Evolutionary conservation across 129 eudicot species (phyloP).

Genomic region (Dittrichia graveolens): DNA sequence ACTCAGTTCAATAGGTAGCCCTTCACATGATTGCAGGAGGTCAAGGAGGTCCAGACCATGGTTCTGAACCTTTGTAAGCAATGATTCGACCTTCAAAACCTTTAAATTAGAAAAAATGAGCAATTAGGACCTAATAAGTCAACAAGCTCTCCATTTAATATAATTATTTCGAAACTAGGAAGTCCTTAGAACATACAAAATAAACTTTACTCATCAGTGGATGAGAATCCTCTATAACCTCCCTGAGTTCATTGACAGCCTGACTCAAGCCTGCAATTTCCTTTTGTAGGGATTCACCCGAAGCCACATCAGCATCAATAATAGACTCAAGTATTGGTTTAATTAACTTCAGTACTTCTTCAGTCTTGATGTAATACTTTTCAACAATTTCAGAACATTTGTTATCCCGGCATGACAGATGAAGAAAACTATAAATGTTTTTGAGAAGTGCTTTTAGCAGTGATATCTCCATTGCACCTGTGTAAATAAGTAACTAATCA

Average conservation of each 20-base stretch:
- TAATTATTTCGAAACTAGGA: background rate
- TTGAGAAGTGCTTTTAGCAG: conserved; percentile 61
- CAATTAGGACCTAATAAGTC: background rate
- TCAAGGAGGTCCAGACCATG: conserved; percentile 62
- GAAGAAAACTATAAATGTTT: conserved; percentile 53
- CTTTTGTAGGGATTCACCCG: conserved; percentile 61
- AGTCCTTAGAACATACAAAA: conserved; percentile 57
- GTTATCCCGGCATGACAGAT: conserved; percentile 50
- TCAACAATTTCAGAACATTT: conserved; percentile 51
- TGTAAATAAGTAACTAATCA: conserved; percentile 7
- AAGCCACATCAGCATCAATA: conserved; percentile 50
- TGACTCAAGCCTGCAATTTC: conserved; percentile 51
- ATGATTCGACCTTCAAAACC: conserved; percentile 81
- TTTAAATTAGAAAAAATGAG: conserved; percentile 28
- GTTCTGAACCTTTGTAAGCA: conserved; percentile 48
- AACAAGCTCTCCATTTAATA: conserved; percentile 3
- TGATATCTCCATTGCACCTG: conserved; percentile 87
- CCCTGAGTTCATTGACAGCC: conserved; percentile 65
- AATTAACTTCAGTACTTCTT: conserved; percentile 73
- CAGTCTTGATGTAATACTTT: conserved; percentile 54
- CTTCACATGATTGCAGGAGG: conserved; percentile 56
- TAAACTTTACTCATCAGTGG: conserved; percentile 83
- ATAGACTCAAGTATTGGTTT: conserved; percentile 67
- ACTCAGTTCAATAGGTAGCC: conserved; percentile 54
- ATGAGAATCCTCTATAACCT: conserved; percentile 70